Evolutionary conservation across 306 rosid species (phyloP), one percentile per base, ranked within the genome.

Genomic region (Arachis stenosperma): DNA sequence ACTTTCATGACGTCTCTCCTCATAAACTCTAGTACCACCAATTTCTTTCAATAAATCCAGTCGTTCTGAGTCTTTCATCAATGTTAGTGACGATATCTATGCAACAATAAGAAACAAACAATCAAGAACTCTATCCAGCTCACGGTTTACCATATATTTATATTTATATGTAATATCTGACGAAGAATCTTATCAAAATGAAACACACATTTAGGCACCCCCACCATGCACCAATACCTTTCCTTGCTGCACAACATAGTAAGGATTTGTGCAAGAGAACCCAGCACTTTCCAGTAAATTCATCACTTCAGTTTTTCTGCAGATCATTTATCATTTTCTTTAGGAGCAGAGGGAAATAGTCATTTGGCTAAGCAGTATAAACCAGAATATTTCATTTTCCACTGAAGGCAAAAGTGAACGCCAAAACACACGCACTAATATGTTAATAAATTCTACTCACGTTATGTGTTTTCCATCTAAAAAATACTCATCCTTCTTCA

Each of bases 231-330:
- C 44, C 54, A 58, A 44, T 85, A 94, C 99, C 95, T 94, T 91
- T 75, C 99, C 99, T 88, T 94, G 99, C 73, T 94, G 99, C 73
- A 94, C 99, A 78, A 94, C 95, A 83, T 94, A 94, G 85, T 94
- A 94, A 78, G 99, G 99, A 83, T 94, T 94, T 79, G 99, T 91
- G 69, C 95, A 95, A 78, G 99, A 94, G 84, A 94, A 94, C 75
- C 99, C 99, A 74, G 97, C 99, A 87, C 99, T 94, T 86, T 94
- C 99, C 80, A 94, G 78, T 79, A 94, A 89, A 87, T 91, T 94
- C 97, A 94, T 94, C 66, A 94, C 99, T 85, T 94, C 99, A 0
- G 97, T 86, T 87, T 94, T 94, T 75, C 99, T 94, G 83, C 77
- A 84, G 67, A 78, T 55, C 67, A 48, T 61, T 68, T 60, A 61